These are phyloP conservation scores for Sarocladium strictum DNA, from an alignment of 2,329 filamentous ascomycete species.

Conservation along the genomic window DNA sequence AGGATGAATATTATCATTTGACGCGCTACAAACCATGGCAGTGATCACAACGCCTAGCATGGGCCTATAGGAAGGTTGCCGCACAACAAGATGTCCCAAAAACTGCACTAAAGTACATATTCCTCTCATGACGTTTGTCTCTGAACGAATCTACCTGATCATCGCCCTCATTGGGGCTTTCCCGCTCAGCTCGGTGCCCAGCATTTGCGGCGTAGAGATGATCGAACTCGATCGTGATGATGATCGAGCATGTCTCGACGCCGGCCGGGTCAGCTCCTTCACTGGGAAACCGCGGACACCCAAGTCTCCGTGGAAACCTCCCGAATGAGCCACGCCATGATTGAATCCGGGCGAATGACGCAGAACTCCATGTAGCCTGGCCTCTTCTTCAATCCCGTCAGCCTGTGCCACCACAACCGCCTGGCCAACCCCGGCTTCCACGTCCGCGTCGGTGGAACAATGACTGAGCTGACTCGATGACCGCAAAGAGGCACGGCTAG, in stretches of 20 bases:
- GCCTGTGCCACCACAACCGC: slow-evolving; percentile 6
- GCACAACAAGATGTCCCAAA: too few species aligned
- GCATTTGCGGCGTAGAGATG: not conserved
- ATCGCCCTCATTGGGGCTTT: too few species aligned
- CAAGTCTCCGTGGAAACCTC: slow-evolving; percentile 1
- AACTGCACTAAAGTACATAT: too few species aligned
- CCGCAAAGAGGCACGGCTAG: slow-evolving; percentile 20
- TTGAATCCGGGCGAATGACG: slow-evolving; percentile 22
- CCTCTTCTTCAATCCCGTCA: slow-evolving; percentile 36
- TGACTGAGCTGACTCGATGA: not conserved
- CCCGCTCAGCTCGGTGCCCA: too few species aligned
- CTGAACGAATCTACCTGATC: too few species aligned
- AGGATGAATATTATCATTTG: slow-evolving; percentile 4
- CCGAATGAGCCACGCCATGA: slow-evolving; percentile 17
- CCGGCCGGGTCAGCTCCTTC: not conserved
- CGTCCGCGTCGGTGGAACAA: not conserved
- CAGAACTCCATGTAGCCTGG: slow-evolving; percentile 23
- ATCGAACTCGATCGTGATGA: not conserved
- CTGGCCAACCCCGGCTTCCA: not conserved
- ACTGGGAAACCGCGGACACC: not conserved
- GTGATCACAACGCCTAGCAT: not conserved
- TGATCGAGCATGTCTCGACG: not conserved
- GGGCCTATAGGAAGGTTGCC: too few species aligned
- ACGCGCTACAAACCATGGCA: not conserved
- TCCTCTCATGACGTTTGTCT: too few species aligned